Base-by-base conservation (phyloP, 768 basidiomycete species). In the Trametes gibbosa region DNA sequence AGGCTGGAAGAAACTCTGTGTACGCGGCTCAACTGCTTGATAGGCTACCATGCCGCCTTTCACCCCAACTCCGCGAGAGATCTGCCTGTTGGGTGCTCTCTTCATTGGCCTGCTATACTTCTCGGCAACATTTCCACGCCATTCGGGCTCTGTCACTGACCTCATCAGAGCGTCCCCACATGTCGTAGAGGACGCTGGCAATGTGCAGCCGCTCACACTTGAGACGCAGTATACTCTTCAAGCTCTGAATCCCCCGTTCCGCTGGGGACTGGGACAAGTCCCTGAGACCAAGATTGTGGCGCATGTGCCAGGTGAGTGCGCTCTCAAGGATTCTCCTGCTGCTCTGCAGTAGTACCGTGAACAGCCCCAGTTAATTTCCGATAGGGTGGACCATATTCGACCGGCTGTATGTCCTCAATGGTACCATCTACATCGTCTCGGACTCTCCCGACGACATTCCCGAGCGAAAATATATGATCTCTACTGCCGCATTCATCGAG, bases 351-450 rank as follows among this genome's bases (percentile, higher is more conserved):
- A 10, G 14, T n/a, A 50, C 4, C 13, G 56, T 47, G 62, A 59
- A 53, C 10, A 46, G 63, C 6, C 55, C 43, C 59, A 55, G 52
- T 3, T 48, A 59, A 19, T 50, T 29, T 32, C 47, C 5, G 34
- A 25, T 68, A 94, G 93, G 94, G 32, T 97, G 92, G 94, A 92
- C 93, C 1, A 85, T 95, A 51, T 86, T 94, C 60, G 91, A 95
- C 74, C 83, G 81, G 56, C 78, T 96, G 10, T 96, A 91, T 69
- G 73, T 93, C 56, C 75, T 85, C 65, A 91, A 93, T 63, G 92
- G 92, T 45, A 87, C 89, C 7, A 81, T 90, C 37, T 94, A 86
- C 69, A 78, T 96, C 63, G 92, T 98, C 41, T 83, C 87, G 3
- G 85, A 93, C 70, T 74, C 85, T 19, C 89, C 89, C 7, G 76